phyloP scores from a whole-genome alignment of 2,329 filamentous ascomycete genomes.

The Thelonectria rubi region DNA sequence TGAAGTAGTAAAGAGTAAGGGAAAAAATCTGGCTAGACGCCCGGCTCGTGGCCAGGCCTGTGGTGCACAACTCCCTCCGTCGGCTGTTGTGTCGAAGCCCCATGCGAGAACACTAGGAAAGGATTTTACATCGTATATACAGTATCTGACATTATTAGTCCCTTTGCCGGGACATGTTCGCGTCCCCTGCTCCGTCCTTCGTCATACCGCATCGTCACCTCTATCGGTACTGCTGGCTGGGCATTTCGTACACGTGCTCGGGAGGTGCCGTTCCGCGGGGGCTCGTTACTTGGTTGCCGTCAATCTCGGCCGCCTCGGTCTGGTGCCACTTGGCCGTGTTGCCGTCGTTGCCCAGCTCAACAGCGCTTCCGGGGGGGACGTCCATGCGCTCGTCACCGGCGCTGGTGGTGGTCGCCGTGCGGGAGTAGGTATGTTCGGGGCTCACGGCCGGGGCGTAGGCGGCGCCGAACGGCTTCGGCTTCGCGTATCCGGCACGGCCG shows the following conservation, averaged over 20 bases:
- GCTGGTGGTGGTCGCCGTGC: conserved; percentile 28
- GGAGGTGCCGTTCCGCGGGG: conserved; percentile 38
- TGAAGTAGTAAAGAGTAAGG: conserved; percentile 4
- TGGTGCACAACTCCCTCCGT: conserved; percentile 16
- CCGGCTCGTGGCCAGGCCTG: conserved; percentile 12
- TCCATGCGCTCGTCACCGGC: conserved; percentile 7
- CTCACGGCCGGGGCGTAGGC: conserved; percentile 32
- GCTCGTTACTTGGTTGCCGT: conserved; percentile 47
- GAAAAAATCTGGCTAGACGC: not conserved
- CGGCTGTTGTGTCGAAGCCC: conserved; percentile 30
- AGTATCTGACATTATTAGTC: conserved; percentile 44
- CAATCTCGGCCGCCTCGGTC: conserved; percentile 51
- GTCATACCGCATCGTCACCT: not conserved
- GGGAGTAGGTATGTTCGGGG: conserved; percentile 39
- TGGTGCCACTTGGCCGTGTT: conserved; percentile 47
- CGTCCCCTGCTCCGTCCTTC: conserved; percentile 18
- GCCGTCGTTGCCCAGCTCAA: conserved; percentile 48
- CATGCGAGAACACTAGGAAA: conserved; percentile 33
- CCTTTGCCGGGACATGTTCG: conserved; percentile 21
- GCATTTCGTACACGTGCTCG: conserved; percentile 55
- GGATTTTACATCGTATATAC: conserved; percentile 42
- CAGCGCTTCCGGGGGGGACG: conserved; percentile 32
- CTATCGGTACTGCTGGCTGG: conserved; percentile 50
- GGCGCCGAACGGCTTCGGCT: conserved; percentile 48
- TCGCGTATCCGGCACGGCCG: conserved; percentile 51